These are phyloP conservation scores for Veloporphyrellus conicus DNA, from an alignment of 1,284 basidiomycete genomes.

Conservation along the genomic window DNA sequence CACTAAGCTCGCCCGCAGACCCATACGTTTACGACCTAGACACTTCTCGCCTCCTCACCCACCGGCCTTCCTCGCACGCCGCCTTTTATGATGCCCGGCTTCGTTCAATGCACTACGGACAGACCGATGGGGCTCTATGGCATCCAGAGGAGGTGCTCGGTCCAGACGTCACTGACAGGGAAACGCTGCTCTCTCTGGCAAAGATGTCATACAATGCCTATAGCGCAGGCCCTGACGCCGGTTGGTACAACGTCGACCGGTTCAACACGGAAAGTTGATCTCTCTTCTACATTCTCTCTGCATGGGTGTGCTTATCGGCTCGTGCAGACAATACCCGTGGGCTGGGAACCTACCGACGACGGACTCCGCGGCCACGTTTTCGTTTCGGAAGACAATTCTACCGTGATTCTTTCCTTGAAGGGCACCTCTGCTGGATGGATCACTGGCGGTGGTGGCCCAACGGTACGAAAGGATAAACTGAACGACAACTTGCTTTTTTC, in stretches of 20 bases:
- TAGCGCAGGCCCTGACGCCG: conserved; percentile 46
- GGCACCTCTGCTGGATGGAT: conserved; percentile 84
- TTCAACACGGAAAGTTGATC: conserved; percentile 53
- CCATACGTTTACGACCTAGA: conserved; percentile 37
- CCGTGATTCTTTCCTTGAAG: conserved; percentile 86
- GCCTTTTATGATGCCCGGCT: conserved; percentile 48
- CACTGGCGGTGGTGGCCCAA: conserved; percentile 65
- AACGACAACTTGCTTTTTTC: conserved; percentile 90
- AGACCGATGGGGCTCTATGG: conserved; percentile 46
- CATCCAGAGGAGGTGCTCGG: conserved; percentile 49
- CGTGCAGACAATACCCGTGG: conserved; percentile 65
- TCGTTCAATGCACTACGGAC: conserved; percentile 41
- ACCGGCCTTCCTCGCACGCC: conserved; percentile 44
- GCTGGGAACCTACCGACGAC: conserved; percentile 83
- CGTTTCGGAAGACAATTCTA: conserved; percentile 74
- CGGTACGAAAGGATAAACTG: conserved; percentile 67
- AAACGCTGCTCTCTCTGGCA: conserved; percentile 74
- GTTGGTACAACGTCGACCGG: conserved; percentile 71
- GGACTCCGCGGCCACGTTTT: conserved; percentile 90
- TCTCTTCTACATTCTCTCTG: conserved; percentile 8
- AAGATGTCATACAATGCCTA: conserved; percentile 92
- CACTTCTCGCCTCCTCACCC: conserved; percentile 36
- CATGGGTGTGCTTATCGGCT: conserved; percentile 1
- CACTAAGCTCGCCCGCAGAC: conserved; percentile 23
- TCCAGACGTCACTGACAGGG: conserved; percentile 68